These are phyloP conservation scores for Botryotinia calthae DNA, from an alignment of 2,329 filamentous ascomycete genomes.

Conservation along the genomic window DNA sequence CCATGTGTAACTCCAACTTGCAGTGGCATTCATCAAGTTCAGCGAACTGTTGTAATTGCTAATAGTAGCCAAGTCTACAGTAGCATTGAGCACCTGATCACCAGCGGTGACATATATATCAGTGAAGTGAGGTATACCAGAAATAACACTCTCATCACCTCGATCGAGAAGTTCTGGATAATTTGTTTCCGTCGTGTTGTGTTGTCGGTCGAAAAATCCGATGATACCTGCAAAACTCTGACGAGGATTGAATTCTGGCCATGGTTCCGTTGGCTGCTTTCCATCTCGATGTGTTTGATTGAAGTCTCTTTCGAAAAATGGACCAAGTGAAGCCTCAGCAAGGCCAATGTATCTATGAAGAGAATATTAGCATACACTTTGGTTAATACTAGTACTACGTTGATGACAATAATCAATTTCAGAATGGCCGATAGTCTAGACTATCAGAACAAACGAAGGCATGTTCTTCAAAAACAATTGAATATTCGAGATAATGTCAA, in stretches of 20 bases:
- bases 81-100: slow-evolving; percentile 56
- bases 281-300: slow-evolving; percentile 26
- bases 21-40: slow-evolving; percentile 18
- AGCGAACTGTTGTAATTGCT: slow-evolving; percentile 59
- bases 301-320: slow-evolving; percentile 27
- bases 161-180: slow-evolving; percentile 62
- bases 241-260: slow-evolving; percentile 63
- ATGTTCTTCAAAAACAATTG: too few species aligned
- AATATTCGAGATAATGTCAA: not conserved
- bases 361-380: not conserved
- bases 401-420: not conserved
- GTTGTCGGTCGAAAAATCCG: slow-evolving; percentile 64
- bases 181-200: slow-evolving; percentile 54
- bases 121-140: slow-evolving; percentile 64
- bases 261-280: slow-evolving; percentile 47
- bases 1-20: slow-evolving; percentile 22
- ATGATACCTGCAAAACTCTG: slow-evolving; percentile 66
- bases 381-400: not conserved
- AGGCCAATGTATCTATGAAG: slow-evolving; percentile 23
- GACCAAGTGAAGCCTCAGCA: slow-evolving; percentile 21
- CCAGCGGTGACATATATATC: slow-evolving; percentile 55
- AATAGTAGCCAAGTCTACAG: slow-evolving; percentile 55
- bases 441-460: not conserved
- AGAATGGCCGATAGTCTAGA: not conserved
- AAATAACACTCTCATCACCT: slow-evolving; percentile 63